Percentiles rank a stretch among this genome's conserved stretches.
Conservation (phyloP, 371 early-diverging fungal genomes). For the Mucor sp. region DNA sequence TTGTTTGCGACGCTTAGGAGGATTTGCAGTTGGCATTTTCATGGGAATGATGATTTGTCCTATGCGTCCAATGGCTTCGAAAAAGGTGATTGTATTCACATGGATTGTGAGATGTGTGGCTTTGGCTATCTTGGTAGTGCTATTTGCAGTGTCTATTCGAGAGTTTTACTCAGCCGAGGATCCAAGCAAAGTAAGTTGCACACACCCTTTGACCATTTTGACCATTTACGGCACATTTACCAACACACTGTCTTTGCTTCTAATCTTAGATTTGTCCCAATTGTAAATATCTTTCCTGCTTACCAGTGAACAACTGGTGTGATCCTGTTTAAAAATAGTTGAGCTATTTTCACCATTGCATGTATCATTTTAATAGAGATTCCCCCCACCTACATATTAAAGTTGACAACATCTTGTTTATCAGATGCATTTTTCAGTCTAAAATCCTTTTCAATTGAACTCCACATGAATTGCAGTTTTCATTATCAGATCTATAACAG, state of each 20-base stretch:
- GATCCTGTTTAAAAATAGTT: constrained; percentile 14
- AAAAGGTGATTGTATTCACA: constrained; percentile 38
- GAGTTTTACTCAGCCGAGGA: constrained; percentile 54
- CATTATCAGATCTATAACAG: background rate
- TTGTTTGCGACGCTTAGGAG: constrained; percentile 46
- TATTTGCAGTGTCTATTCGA: constrained; percentile 42
- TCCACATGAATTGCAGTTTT: background rate
- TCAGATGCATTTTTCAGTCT: background rate
- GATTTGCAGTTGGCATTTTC: constrained; percentile 56
- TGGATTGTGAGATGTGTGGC: constrained; percentile 42
- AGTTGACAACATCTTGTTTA: background rate
- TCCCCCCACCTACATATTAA: background rate
- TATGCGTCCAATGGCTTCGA: constrained; percentile 38
- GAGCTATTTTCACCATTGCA: background rate
- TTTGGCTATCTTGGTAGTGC: constrained; percentile 36
- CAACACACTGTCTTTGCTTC: constrained; percentile 8
- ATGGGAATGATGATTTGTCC: constrained; percentile 56
- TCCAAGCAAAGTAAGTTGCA: constrained; percentile 35
- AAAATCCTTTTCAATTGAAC: background rate
- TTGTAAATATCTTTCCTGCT: constrained; percentile 48
- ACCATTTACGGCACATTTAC: background rate
- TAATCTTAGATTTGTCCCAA: constrained; percentile 43
- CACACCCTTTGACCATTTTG: background rate
- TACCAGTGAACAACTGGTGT: constrained; percentile 46
- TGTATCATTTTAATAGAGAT: background rate